phyloP scores from a whole-genome alignment of 495 filamentous ascomycete genomes.

The Penicillium argentinense region DNA sequence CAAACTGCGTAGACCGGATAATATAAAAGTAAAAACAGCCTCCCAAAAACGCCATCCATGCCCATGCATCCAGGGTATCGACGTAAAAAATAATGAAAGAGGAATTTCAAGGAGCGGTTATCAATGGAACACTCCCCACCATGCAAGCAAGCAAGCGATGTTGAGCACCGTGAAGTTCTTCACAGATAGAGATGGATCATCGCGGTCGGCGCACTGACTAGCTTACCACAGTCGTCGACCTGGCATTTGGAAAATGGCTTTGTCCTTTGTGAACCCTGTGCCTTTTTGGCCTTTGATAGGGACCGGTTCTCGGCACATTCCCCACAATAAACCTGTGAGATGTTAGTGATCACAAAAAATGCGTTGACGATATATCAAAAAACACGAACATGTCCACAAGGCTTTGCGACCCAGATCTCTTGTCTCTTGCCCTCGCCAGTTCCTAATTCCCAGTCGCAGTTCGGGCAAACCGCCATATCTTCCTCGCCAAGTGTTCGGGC shows the following conservation, averaged over 20 bases:
- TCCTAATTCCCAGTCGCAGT: conserved; percentile 70
- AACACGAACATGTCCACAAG: conserved; percentile 72
- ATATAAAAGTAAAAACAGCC: background rate
- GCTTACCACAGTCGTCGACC: conserved; percentile 48
- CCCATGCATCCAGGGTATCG: conserved; percentile 31
- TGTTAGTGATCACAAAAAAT: conserved; percentile 6
- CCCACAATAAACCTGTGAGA: conserved; percentile 67
- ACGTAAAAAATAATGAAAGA: conserved; percentile 9
- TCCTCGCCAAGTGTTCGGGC: conserved; percentile 62
- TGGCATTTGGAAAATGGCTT: conserved; percentile 52
- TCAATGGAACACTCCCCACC: conserved; percentile 10
- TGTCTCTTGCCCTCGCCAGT: conserved; percentile 56
- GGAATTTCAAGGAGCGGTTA: background rate
- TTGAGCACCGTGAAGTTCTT: conserved; percentile 10
- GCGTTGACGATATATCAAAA: background rate
- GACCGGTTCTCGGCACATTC: conserved; percentile 58
- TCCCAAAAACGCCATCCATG: conserved; percentile 23
- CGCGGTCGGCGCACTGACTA: conserved; percentile 32
- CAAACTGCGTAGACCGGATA: background rate
- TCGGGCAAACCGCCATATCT: conserved; percentile 68
- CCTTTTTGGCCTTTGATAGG: conserved; percentile 36
- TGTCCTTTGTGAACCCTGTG: conserved; percentile 14
- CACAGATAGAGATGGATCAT: conserved; percentile 53
- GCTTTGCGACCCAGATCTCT: conserved; percentile 71
- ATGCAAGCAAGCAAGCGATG: conserved; percentile 17